Base-by-base conservation (phyloP, 2,329 filamentous ascomycete genomes). In the Aspergillus ruber region DNA sequence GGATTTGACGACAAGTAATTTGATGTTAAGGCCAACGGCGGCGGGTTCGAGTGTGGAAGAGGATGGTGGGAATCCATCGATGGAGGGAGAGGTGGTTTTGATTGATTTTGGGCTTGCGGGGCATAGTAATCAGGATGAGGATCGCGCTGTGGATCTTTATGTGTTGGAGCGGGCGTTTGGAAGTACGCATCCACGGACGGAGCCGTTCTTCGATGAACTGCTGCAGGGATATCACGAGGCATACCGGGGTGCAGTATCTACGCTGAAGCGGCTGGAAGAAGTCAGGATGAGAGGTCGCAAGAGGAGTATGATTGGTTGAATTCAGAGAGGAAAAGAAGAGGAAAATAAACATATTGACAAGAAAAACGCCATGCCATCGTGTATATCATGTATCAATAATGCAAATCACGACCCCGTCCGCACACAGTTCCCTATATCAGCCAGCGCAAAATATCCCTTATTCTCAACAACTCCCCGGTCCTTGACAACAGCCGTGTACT, bases 401-500 rank as follows among this genome's bases (percentile, higher is more conserved):
- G 36, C 21, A n/a, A 39, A 13, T 57, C 47, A 66, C 50, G 57
- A 51, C 52, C 56, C 53, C 21, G 57, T 54, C 43, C 61, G 57
- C 45, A 72, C 65, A 55, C 70, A 73, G 47, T 75, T 73, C 42
- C 74, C 73, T 55, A 93, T 69, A 63, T 89, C 84, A 3, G 90
- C 91, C 17, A 84, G 82, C 1, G 91, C 91, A 74, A 96, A 96
- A 69, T 96, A 97, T 6, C 93, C 93, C 75, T 97, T 98, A 65
- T 93, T 95, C 75, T 98, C 93, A 55, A 98, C 91, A 7, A 98
- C 93, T 12, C 93, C 93, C 46, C 93, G 79, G 65, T 97, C 86
- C 67, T 87, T 86, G 36, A 97, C 88, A 49, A 97, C 91, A 1
- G 93, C 93, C 33, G 91, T 96, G 66, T 98, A 98, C 66, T 97